Percentiles rank a stretch among this genome's conserved stretches.
Evolutionary conservation across 1,284 basidiomycete species (phyloP).

Genomic region (Flammula alnicola): DNA sequence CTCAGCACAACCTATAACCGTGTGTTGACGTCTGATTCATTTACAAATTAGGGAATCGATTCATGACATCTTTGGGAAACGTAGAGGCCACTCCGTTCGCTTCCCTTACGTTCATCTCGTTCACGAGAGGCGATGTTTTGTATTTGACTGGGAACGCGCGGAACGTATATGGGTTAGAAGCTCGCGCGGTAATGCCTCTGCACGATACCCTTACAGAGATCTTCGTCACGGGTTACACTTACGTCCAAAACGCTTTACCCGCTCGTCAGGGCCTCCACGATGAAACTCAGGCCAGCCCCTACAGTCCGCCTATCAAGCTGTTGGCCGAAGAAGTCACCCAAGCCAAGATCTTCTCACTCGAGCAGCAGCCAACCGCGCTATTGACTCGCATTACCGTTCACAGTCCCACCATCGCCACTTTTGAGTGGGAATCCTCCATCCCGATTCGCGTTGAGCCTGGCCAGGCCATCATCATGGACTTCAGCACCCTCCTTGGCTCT

Average conservation of each 20-base stretch:
- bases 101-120: conserved; percentile 59
- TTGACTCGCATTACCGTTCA: conserved; percentile 47
- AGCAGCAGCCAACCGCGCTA: conserved; percentile 37
- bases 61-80: conserved; percentile 67
- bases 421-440: conserved; percentile 49
- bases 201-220: conserved; percentile 55
- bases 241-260: conserved; percentile 60
- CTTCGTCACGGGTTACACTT: conserved; percentile 53
- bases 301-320: conserved; percentile 60
- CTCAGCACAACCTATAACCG: neutral
- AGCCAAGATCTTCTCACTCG: conserved; percentile 29
- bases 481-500: conserved; percentile 52
- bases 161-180: conserved; percentile 52
- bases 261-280: conserved; percentile 19
- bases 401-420: conserved; percentile 55
- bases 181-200: conserved; percentile 59
- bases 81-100: conserved; percentile 61
- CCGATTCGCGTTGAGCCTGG: conserved; percentile 50
- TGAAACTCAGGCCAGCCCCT: conserved; percentile 46
- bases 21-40: conserved; percentile 1
- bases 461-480: conserved; percentile 60
- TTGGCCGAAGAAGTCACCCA: conserved; percentile 51
- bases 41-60: conserved; percentile 52
- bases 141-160: conserved; percentile 64
- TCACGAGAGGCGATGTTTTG: conserved; percentile 57